phyloP scores from a whole-genome alignment of 2,329 filamentous ascomycete species.

The Xylariaceae sp. region DNA sequence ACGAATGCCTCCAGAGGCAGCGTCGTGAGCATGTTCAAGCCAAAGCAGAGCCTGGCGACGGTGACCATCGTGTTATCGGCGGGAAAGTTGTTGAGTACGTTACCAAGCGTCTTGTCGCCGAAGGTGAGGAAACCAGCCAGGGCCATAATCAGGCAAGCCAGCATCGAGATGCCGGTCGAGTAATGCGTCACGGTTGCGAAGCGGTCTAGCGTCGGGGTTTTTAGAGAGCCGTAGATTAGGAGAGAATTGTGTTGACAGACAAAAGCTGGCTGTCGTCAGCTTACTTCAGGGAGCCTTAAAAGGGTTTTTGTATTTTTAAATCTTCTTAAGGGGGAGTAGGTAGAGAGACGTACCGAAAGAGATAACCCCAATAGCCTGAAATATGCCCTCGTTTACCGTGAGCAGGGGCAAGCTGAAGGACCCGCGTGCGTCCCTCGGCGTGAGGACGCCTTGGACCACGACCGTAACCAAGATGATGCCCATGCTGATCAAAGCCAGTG shows the following conservation, averaged over 20 bases:
- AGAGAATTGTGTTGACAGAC: slow-evolving; percentile 92
- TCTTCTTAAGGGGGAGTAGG: not conserved
- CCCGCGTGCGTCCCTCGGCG: slow-evolving; percentile 72
- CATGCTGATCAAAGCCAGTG: slow-evolving; percentile 92
- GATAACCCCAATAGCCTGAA: slow-evolving; percentile 96
- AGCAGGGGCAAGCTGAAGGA: slow-evolving; percentile 70
- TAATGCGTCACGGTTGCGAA: slow-evolving; percentile 93
- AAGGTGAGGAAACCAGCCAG: slow-evolving; percentile 90
- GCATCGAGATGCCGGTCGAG: slow-evolving; percentile 84
- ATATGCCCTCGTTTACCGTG: slow-evolving; percentile 83
- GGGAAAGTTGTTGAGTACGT: slow-evolving; percentile 97
- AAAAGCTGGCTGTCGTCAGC: slow-evolving; percentile 54
- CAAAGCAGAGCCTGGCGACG: slow-evolving; percentile 91
- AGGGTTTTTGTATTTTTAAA: too few relatives aligned
- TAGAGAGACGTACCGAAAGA: slow-evolving; percentile 73
- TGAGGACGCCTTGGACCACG: slow-evolving; percentile 77
- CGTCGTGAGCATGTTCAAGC: slow-evolving; percentile 98
- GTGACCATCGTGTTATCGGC: slow-evolving; percentile 91
- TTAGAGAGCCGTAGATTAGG: slow-evolving; percentile 93
- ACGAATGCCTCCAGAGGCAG: slow-evolving; percentile 96
- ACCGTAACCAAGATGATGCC: slow-evolving; percentile 85
- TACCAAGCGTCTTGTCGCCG: slow-evolving; percentile 87
- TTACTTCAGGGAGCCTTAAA: too few relatives aligned
- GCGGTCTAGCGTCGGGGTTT: slow-evolving; percentile 92
- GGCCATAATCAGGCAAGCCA: slow-evolving; percentile 89